Evolutionary conservation across 169 alveolate genomes (phyloP).

Genomic region (Plasmodium gaboni): DNA sequence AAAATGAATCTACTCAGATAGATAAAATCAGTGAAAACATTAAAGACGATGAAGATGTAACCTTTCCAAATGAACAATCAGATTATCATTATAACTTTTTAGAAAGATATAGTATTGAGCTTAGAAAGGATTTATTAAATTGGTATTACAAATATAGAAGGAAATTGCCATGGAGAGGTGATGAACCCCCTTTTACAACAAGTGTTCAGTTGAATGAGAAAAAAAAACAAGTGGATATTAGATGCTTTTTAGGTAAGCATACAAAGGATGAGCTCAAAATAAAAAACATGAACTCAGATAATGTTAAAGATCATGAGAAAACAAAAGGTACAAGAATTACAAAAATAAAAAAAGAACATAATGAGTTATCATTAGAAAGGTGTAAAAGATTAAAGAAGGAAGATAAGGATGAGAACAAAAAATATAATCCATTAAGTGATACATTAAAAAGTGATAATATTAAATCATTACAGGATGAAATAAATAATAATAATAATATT

Average conservation of each 20-base stretch:
- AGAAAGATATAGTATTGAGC: constrained; percentile 4
- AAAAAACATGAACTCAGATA: background rate
- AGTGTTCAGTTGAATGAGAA: constrained; percentile 22
- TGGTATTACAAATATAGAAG: constrained; percentile 70
- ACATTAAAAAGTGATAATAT: background rate
- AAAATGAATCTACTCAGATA: background rate
- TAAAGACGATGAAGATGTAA: background rate
- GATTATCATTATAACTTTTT: constrained; percentile 43
- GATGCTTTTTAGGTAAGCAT: constrained; percentile 22
- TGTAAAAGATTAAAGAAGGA: constrained; percentile 24
- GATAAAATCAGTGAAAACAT: too few species aligned
- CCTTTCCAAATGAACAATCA: background rate
- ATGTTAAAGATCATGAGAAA: background rate
- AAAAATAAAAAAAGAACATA: constrained; percentile 14
- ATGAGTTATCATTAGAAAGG: background rate
- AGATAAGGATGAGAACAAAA: background rate
- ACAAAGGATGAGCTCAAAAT: background rate
- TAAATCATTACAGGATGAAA: background rate
- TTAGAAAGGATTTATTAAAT: constrained; percentile 29
- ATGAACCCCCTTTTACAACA: constrained; percentile 63
- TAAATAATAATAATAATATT: background rate
- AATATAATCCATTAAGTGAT: background rate
- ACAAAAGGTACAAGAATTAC: background rate
- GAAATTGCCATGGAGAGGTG: constrained; percentile 74
- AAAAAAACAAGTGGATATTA: constrained; percentile 19